phyloP scores from a whole-genome alignment of 176 grass and related monocot genomes.

The Chloris gayana region DNA sequence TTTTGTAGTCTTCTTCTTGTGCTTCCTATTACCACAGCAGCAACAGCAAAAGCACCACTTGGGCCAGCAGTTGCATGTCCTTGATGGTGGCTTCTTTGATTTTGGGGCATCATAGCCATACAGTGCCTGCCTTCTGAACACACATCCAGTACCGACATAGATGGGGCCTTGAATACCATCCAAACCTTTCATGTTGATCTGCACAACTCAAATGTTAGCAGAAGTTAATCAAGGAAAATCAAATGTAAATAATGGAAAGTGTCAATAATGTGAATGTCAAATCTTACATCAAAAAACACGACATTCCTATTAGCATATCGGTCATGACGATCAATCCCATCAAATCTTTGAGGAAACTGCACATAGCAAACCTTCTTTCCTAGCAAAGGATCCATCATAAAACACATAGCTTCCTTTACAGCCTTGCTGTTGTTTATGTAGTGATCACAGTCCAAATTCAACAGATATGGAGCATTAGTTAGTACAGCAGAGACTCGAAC shows the following conservation, averaged over 20 bases:
- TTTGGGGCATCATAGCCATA: constrained; percentile 91
- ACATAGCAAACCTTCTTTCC: constrained; percentile 92
- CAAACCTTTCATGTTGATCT: constrained; percentile 99
- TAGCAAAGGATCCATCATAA: constrained; percentile 95
- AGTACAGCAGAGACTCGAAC: constrained; percentile 58
- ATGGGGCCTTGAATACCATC: constrained; percentile 97
- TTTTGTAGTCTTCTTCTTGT: constrained; percentile 73
- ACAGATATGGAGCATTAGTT: constrained; percentile 74
- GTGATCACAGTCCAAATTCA: constrained; percentile 97
- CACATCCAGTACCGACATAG: constrained; percentile 89
- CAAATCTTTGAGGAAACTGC: constrained; percentile 92
- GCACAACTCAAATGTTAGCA: constrained; percentile 24
- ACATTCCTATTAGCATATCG: constrained; percentile 90
- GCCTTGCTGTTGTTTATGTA: constrained; percentile 92
- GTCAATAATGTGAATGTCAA: background rate
- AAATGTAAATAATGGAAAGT: background rate
- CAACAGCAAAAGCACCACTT: constrained; percentile 77
- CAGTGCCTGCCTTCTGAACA: constrained; percentile 76
- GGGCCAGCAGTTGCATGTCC: constrained; percentile 91
- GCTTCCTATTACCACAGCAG: constrained; percentile 52
- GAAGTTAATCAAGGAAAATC: background rate
- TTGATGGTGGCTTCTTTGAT: constrained; percentile 78
- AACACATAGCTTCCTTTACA: constrained; percentile 91
- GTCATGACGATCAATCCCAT: constrained; percentile 92
- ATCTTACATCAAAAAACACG: constrained; percentile 91